Conservation (phyloP, 371 early-diverging fungal genomes). For the Mucor circinelloides region DNA sequence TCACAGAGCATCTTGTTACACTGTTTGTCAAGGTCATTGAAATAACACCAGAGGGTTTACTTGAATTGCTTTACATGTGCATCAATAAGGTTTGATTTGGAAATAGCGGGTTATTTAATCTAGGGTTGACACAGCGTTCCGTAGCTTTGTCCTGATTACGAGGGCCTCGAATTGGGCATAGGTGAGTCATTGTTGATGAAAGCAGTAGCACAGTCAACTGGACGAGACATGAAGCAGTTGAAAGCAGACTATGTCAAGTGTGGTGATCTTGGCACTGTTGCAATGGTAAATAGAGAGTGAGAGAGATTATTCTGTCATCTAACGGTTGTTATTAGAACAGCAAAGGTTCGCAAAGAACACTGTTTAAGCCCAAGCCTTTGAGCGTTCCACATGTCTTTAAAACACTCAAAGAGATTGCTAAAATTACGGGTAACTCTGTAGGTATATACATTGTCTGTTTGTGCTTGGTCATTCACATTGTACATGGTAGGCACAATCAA, state of each 20-base stretch:
- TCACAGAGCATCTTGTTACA: conserved; percentile 75
- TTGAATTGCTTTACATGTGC: conserved; percentile 87
- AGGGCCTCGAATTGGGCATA: conserved; percentile 95
- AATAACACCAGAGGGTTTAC: conserved; percentile 68
- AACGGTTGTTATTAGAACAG: conserved; percentile 33
- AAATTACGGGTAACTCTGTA: conserved; percentile 72
- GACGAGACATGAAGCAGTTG: conserved; percentile 73
- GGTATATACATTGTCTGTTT: conserved; percentile 23
- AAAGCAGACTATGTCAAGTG: conserved; percentile 76
- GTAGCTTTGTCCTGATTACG: conserved; percentile 93
- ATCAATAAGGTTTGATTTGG: conserved; percentile 74
- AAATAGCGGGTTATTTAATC: not conserved
- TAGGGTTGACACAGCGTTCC: not conserved
- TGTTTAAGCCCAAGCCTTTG: conserved; percentile 81
- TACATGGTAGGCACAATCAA: conserved; percentile 55
- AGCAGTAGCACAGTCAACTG: conserved; percentile 91
- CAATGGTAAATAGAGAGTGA: conserved; percentile 44
- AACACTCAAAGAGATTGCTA: conserved; percentile 86
- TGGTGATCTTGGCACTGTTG: conserved; percentile 95
- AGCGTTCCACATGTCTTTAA: conserved; percentile 86
- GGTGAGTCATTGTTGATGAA: conserved; percentile 95
- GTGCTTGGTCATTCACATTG: not conserved
- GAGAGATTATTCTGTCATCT: not conserved
- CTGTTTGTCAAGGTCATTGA: conserved; percentile 80
- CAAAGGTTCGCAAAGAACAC: conserved; percentile 74